These are phyloP conservation scores for Dendrobium huoshanense DNA, from an alignment of 106 monocot species.

Conservation along the genomic window DNA sequence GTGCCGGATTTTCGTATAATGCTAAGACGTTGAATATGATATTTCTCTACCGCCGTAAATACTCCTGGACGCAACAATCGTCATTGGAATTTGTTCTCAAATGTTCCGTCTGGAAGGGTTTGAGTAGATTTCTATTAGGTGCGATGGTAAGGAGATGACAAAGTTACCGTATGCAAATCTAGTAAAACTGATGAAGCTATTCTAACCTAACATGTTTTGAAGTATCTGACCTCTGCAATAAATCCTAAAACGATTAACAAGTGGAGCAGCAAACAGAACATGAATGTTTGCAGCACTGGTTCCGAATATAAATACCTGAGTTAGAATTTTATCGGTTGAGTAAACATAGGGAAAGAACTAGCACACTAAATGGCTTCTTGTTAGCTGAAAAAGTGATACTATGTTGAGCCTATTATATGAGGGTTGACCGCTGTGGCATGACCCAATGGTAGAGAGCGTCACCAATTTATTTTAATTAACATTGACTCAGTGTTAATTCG, in stretches of 20 bases:
- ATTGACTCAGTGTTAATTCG: constrained; percentile 2
- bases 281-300: background rate
- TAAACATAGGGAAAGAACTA: background rate
- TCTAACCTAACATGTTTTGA: background rate
- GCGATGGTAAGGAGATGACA: background rate
- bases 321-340: background rate
- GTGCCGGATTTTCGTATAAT: no score
- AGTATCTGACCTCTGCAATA: background rate
- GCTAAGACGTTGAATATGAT: no score
- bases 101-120: background rate
- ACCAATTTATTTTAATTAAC: background rate
- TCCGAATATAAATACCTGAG: background rate
- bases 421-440: background rate
- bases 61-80: no score
- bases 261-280: background rate
- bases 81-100: background rate
- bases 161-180: background rate
- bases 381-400: background rate
- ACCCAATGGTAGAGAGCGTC: background rate
- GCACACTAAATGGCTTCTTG: background rate
- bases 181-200: background rate
- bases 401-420: background rate
- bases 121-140: background rate
- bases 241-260: background rate
- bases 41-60: no score